Base-by-base conservation (phyloP, 768 basidiomycete genomes). In the Rhizopogon rudus region DNA sequence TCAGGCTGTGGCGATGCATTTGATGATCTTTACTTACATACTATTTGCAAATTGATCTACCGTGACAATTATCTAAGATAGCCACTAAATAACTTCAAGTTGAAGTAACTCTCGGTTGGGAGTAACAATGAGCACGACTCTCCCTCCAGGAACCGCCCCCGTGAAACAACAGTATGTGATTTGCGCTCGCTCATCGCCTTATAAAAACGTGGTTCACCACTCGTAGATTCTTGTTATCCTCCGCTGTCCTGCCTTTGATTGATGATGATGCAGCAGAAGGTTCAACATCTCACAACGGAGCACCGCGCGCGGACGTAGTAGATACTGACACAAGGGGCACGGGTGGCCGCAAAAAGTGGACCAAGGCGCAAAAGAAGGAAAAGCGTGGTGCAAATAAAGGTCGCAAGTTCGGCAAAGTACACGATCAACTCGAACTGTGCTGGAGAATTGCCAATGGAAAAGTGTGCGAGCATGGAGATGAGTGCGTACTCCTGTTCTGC, bases 371-470 rank as follows among this genome's bases (percentile, higher is more conserved):
- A 65, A 87, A 82, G 68, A 90, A 90, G 68, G 82, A 85, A 10
- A 79, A 83, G 57, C 75, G 81, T 33, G 94, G 94, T 2, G 83
- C 86, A 56, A 97, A 96, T 69, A 95, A 93, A 66, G 86, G 83
- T 12, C 71, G 95, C 41, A 78, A 84, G 13, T 94, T 93, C 68
- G 84, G 79, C 16, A 87, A 87, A 65, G 76, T 89, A 16, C 77
- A 82, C 52, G 94, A 95, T 63, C 88, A 89, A 43, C 71, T 92
- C 3, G 86, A 92, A 35, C 73, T 98, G 28, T 98, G 95, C 71
- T 88, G 86, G 81, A 81, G 78, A 51, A 72, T 93, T 51, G 93
- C 91, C 3, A 81, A 77, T 51, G 89, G 87, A 0, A 73, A 76
- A 35, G 62, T 74, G 7, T 97, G 94, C 64, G 85, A 88, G 58